Evolutionary conservation across 768 basidiomycete species (phyloP), one percentile per base, ranked within the genome.

Genomic region (Podaxis rugospora): DNA sequence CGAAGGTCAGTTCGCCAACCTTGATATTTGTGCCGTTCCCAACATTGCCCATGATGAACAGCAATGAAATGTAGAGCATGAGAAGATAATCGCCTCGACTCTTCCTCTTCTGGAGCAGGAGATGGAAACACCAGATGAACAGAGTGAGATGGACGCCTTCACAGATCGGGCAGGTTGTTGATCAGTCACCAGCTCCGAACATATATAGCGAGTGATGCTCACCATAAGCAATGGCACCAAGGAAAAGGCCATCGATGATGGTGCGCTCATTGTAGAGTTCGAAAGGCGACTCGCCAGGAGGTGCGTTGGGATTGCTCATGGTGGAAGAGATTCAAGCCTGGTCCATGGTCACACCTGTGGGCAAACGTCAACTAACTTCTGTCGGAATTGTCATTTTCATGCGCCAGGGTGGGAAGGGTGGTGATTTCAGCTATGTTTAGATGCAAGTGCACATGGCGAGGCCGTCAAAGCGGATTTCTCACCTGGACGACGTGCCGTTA

Each of bases 11-110:
- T 44, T 66, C 65, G 5, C 64, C 58, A 13, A 59, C 68, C 53
- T 67, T 69, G 18, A 62, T 57, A 44, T 66, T 66, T 14, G 49
- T 58, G 5, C 52, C 67, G 40, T 65, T 53, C 4, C 65, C 66
- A 40, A 66, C 27, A 14, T 64, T 68, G 28, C 65, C 70, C n/a
- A 73, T 51, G 18, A 64, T 50, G 59, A 67, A 69, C 23, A 70
- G 39, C 6, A 57, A 16, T 18, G 42, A 49, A 28, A 66, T 62
- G 51, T 68, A 71, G 44, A 51, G 14, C 28, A 66, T 60, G 1
- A 68, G 62, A 47, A 53, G 51, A 21, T 51, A 44, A 4, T 61
- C 51, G 35, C 50, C 32, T 39, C 42, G 18, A 4, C 35, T 36
- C 10, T 37, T 52, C n/a, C 28, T 54, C 10, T 49, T 37, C 18